These are phyloP conservation scores for Chlorella sp. DNA, from an alignment of 139 green algal species.

Conservation along the genomic window DNA sequence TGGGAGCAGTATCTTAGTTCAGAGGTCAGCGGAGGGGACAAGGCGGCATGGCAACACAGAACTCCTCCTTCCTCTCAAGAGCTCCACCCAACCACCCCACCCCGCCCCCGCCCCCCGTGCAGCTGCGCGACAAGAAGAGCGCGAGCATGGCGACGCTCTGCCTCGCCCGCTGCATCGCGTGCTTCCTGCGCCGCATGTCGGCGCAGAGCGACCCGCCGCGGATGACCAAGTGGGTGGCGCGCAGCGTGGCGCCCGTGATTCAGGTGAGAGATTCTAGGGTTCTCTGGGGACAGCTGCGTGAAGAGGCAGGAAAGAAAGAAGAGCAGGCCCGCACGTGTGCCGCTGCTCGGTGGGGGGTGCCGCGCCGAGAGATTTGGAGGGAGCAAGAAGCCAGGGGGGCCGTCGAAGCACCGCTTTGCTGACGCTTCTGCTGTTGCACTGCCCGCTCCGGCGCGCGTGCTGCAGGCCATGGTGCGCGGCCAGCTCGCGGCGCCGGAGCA, in stretches of 20 bases:
- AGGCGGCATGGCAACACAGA: too few relatives aligned
- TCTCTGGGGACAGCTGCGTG: too few relatives aligned
- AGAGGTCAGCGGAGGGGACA: too few relatives aligned
- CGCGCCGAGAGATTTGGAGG: too few relatives aligned
- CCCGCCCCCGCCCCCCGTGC: too few relatives aligned
- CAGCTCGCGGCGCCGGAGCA: conserved; percentile 49
- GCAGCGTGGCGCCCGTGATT: conserved; percentile 50
- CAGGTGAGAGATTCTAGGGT: too few relatives aligned
- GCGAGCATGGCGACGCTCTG: conserved; percentile 38
- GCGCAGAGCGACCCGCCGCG: conserved; percentile 12
- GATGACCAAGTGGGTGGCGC: conserved; percentile 59
- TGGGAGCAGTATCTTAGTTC: not conserved
- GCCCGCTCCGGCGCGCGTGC: too few relatives aligned
- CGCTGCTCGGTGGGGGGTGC: too few relatives aligned
- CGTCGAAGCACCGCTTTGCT: not conserved
- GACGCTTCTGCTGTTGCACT: not conserved
- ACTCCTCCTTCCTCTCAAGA: not conserved
- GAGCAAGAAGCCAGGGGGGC: too few relatives aligned
- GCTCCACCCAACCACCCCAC: not conserved
- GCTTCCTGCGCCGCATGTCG: conserved; percentile 35
- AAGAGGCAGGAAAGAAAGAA: too few relatives aligned
- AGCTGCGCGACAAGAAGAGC: conserved; percentile 25
- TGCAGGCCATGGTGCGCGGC: conserved; percentile 5
- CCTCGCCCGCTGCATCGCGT: conserved; percentile 29
- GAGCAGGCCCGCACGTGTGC: too few relatives aligned